These are phyloP conservation scores for Fragilaria radians DNA, from an alignment of 108 stramenopile species.

Conservation along the genomic window DNA sequence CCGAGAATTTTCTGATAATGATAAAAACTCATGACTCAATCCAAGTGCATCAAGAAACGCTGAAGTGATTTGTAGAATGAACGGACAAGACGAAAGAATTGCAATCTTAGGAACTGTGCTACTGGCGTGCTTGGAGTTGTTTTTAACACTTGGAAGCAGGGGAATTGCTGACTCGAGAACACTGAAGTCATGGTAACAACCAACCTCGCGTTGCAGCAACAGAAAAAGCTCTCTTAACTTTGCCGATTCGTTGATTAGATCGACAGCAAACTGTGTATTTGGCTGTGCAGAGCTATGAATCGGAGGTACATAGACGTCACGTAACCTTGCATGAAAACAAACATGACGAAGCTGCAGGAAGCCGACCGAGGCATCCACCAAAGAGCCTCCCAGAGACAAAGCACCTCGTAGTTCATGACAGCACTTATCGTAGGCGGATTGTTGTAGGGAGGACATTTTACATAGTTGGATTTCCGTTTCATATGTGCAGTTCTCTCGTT, in stretches of 20 bases:
- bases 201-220: slow-evolving; percentile 43
- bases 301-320: background rate
- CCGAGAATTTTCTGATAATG: background rate
- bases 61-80: slow-evolving; percentile 44
- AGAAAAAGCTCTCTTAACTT: slow-evolving; percentile 60
- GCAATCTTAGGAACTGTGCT: slow-evolving; percentile 37
- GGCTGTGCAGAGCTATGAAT: slow-evolving; percentile 32
- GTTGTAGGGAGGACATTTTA: slow-evolving; percentile 28
- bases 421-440: slow-evolving; percentile 36
- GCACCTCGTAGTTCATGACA: slow-evolving; percentile 39
- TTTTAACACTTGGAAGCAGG: slow-evolving; percentile 7
- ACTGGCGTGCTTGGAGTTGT: slow-evolving; percentile 2
- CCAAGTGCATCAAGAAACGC: slow-evolving; percentile 62
- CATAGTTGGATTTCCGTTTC: slow-evolving; percentile 44
- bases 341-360: slow-evolving; percentile 15
- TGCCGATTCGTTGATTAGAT: slow-evolving; percentile 42
- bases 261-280: slow-evolving; percentile 27
- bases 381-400: slow-evolving; percentile 9
- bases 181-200: slow-evolving; percentile 19
- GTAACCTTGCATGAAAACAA: slow-evolving; percentile 18
- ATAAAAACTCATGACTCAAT: slow-evolving; percentile 35
- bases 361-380: slow-evolving; percentile 12
- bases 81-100: slow-evolving; percentile 63
- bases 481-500: background rate
- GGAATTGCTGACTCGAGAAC: slow-evolving; percentile 2